phyloP scores from a whole-genome alignment of 2,329 filamentous ascomycete species.

The Arthrobotrys entomopaga region DNA sequence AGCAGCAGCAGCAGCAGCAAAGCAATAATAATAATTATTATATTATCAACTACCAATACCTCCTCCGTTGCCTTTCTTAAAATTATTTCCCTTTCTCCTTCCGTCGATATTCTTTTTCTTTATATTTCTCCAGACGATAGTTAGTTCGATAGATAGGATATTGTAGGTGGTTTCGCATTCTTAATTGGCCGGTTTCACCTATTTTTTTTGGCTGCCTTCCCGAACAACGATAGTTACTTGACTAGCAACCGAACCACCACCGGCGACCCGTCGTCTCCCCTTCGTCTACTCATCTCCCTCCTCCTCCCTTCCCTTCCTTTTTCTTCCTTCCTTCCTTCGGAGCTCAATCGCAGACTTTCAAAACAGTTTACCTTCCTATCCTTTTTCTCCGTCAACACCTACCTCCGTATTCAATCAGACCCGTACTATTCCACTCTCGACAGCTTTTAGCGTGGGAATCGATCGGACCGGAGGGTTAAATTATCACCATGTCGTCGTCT shows the following conservation, averaged over 20 bases:
- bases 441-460: background rate
- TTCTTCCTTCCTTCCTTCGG: background rate
- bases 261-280: background rate
- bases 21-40: background rate
- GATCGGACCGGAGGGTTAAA: background rate
- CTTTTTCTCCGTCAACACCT: too few relatives aligned
- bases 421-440: background rate
- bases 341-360: conserved; percentile 1
- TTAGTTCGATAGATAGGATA: too few relatives aligned
- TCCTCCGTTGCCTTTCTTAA: background rate
- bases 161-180: too few relatives aligned
- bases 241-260: conserved; percentile 4
- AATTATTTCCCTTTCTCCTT: background rate
- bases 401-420: background rate
- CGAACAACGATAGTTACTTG: background rate
- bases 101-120: too few relatives aligned
- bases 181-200: too few relatives aligned
- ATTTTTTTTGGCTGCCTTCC: conserved; percentile 3
- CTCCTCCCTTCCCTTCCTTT: background rate
- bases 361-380: background rate
- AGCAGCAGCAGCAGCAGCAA: background rate
- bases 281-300: background rate
- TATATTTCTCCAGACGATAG: too few relatives aligned
- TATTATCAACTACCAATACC: background rate
- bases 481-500: conserved; percentile 26